Evolutionary conservation across 495 filamentous ascomycete genomes (phyloP).

Genomic region (Aspergillus affinis): DNA sequence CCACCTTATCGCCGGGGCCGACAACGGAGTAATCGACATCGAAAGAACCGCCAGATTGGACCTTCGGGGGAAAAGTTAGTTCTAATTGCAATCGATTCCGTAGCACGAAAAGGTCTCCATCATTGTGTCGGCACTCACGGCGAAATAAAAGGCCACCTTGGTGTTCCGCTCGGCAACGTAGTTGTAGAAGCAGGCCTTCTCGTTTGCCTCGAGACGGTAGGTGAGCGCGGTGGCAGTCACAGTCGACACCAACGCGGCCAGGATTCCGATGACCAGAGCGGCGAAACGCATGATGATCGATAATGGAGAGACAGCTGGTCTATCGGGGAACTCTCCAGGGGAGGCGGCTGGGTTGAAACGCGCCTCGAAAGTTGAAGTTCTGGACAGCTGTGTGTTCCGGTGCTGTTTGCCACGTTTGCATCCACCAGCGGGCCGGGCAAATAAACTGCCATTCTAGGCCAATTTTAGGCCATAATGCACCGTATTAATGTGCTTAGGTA

Average conservation of each 20-base stretch:
- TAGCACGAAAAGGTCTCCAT: background rate
- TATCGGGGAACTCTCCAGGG: slow-evolving; percentile 16
- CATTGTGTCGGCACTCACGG: slow-evolving; percentile 56
- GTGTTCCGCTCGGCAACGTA: slow-evolving; percentile 64
- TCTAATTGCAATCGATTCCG: background rate
- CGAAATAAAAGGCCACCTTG: slow-evolving; percentile 98
- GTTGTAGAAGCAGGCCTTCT: slow-evolving; percentile 94
- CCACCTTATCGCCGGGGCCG: slow-evolving; percentile 77
- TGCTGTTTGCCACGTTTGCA: slow-evolving; percentile 44
- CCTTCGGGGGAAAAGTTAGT: slow-evolving; percentile 47
- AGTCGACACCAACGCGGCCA: slow-evolving; percentile 63
- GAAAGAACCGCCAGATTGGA: slow-evolving; percentile 94
- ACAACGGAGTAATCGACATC: slow-evolving; percentile 91
- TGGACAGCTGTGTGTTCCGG: slow-evolving; percentile 35
- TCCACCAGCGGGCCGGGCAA: slow-evolving; percentile 5
- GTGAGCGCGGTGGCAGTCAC: slow-evolving; percentile 83
- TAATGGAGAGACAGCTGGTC: slow-evolving; percentile 14
- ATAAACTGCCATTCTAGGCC: slow-evolving; percentile 1
- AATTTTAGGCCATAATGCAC: background rate
- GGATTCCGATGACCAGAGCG: slow-evolving; percentile 50
- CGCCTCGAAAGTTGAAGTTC: slow-evolving; percentile 30
- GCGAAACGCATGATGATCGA: slow-evolving; percentile 40
- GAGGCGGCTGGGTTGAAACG: slow-evolving; percentile 11
- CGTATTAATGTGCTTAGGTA: too few species aligned
- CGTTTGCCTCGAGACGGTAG: slow-evolving; percentile 86